Conservation (phyloP, 2,329 filamentous ascomycete genomes). For the Fusarium algeriense region DNA sequence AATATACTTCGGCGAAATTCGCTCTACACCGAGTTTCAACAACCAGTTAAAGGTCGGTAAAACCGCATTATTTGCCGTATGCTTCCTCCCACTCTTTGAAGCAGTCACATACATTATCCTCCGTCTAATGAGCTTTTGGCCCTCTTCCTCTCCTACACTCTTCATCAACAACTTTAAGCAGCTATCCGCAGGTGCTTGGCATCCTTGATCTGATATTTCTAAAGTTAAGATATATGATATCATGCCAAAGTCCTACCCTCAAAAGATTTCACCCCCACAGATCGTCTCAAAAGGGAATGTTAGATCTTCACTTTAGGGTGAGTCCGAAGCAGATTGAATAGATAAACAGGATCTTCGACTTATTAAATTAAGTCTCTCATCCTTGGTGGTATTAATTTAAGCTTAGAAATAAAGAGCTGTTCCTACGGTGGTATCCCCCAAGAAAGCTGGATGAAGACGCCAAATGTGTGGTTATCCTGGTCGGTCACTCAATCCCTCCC, state of each 20-base stretch:
- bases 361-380: slow-evolving; percentile 5
- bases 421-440: slow-evolving; percentile 3
- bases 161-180: not conserved
- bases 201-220: too few relatives aligned
- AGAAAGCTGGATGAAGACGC: slow-evolving; percentile 16
- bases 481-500: slow-evolving; percentile 6
- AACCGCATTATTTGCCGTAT: slow-evolving; percentile 3
- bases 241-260: slow-evolving; percentile 14
- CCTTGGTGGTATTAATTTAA: slow-evolving; percentile 38
- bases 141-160: not conserved
- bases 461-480: slow-evolving; percentile 30
- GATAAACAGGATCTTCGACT: slow-evolving; percentile 19
- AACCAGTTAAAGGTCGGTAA: not conserved
- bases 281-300: not conserved
- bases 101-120: not conserved
- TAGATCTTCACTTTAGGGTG: not conserved
- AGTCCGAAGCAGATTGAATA: not conserved
- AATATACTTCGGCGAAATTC: slow-evolving; percentile 8
- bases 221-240: not conserved
- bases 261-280: not conserved
- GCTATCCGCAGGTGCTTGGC: too few relatives aligned
- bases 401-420: slow-evolving; percentile 16
- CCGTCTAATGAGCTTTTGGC: not conserved
- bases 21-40: slow-evolving; percentile 4
- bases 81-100: not conserved